Evolutionary conservation across 768 basidiomycete species (phyloP), one percentile per base, ranked within the genome.

Genomic region (Chalciporus chontae): DNA sequence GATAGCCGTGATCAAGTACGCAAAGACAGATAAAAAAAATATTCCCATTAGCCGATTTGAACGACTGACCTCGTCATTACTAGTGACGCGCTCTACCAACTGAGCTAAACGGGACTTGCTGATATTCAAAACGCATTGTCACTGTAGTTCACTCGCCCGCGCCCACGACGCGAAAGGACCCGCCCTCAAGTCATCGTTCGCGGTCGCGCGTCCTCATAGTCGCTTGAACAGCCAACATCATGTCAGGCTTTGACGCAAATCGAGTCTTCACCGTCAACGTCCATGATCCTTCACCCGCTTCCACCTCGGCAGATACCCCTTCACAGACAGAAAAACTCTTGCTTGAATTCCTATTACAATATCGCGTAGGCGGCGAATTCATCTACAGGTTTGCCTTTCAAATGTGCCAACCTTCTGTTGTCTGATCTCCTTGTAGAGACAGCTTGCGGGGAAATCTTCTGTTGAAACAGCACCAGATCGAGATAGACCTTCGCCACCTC

Each of bases 221-320:
- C 24, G 23, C 48, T 48, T 52, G 19, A 36, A 40, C 29, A 36
- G 18, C 38, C 47, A 23, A 24, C 43, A 51, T 44, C 50, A 94
- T 92, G 92, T 92, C 91, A 58, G 90, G 90, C 51, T 95, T 91
- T 62, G 92, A 95, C 60, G 76, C 78, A 21, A 85, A 92, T 69
- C 80, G 78, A 51, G 79, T 93, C 24, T 94, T 85, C 69, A 83
- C 85, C 1, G 86, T 95, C 42, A 78, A 87, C 14, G 85, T 93
- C 2, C 84, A 90, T 58, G 83, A 86, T 56, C 69, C 74, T 7
- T 57, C 63, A 14, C 73, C 84, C 0, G 60, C 78, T 8, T 73
- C 79, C 15, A 70, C 75, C 10, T 71, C 78, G 14, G 78, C 84
- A 19, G 90, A 93, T 17, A 77, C 83, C 0, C 87, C 88, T 5